phyloP scores from a whole-genome alignment of 176 grass and related monocot species.

The Thinopyrum elongatum region DNA sequence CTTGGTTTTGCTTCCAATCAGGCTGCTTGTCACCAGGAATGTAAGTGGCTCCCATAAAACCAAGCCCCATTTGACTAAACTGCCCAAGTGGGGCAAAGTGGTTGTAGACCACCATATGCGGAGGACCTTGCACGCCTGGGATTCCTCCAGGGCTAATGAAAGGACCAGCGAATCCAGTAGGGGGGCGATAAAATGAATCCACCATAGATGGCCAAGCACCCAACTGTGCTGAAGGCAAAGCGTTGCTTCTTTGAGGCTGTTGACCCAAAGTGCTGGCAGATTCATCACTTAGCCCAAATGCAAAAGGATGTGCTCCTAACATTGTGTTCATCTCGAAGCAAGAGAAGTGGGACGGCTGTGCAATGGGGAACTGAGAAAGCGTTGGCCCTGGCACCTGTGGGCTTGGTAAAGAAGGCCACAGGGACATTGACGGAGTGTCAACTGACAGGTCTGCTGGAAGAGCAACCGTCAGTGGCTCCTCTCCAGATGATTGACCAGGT shows the following conservation, averaged over 20 bases:
- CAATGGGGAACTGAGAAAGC: conserved; percentile 79
- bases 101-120: conserved; percentile 96
- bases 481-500: conserved; percentile 58
- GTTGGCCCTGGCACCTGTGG: conserved; percentile 68
- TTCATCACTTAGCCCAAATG: conserved; percentile 83
- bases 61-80: conserved; percentile 89
- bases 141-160: conserved; percentile 91
- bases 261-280: conserved; percentile 62
- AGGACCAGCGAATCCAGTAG: conserved; percentile 74
- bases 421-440: conserved; percentile 72
- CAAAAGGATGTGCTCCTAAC: conserved; percentile 67
- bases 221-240: conserved; percentile 53
- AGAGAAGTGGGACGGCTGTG: conserved; percentile 77
- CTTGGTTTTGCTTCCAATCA: conserved; percentile 83
- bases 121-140: conserved; percentile 80
- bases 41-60: conserved; percentile 91
- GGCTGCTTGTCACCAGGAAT: conserved; percentile 87
- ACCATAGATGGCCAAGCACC: conserved; percentile 76
- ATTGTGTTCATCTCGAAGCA: conserved; percentile 91
- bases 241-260: conserved; percentile 67
- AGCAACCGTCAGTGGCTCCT: conserved; percentile 74
- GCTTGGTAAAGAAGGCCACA: conserved; percentile 82
- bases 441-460: conserved; percentile 96
- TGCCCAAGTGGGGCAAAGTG: conserved; percentile 91
- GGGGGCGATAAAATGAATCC: conserved; percentile 82